A percentile compares a stretch with the other conserved stretches of the same genome.
phyloP scores from a whole-genome alignment of 2,329 filamentous ascomycete species.

The Paraconiothyrium sp. region DNA sequence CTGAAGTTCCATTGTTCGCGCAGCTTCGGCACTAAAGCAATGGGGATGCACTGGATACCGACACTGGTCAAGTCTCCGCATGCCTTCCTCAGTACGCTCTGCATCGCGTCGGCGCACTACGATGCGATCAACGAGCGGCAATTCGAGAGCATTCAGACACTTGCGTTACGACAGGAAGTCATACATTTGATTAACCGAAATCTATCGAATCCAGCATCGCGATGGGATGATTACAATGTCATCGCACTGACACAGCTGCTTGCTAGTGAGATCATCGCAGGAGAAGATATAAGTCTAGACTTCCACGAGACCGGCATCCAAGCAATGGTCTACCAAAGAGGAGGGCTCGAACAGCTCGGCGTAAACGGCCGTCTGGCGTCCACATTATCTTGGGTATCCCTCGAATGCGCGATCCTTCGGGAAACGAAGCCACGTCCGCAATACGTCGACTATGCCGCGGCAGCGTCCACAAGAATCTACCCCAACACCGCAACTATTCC shows the following conservation, averaged over 20 bases:
- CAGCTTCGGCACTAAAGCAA: slow-evolving; percentile 45
- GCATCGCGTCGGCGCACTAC: slow-evolving; percentile 44
- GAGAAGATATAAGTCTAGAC: slow-evolving; percentile 29
- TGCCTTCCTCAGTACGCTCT: slow-evolving; percentile 50
- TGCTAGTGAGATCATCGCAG: slow-evolving; percentile 43
- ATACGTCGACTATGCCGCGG: slow-evolving; percentile 40
- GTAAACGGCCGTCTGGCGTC: slow-evolving; percentile 43
- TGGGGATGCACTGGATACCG: slow-evolving; percentile 48
- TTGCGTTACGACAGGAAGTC: slow-evolving; percentile 45
- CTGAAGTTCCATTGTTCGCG: slow-evolving; percentile 48
- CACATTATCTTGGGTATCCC: slow-evolving; percentile 42
- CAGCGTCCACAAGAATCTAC: slow-evolving; percentile 27
- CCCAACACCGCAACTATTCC: slow-evolving; percentile 36
- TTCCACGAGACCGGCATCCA: slow-evolving; percentile 44
- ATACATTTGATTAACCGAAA: slow-evolving; percentile 43
- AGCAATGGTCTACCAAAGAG: slow-evolving; percentile 45
- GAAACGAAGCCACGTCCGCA: slow-evolving; percentile 36
- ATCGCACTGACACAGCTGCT: slow-evolving; percentile 50
- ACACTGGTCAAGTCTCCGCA: slow-evolving; percentile 44
- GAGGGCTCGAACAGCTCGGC: slow-evolving; percentile 43
- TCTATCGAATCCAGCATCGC: slow-evolving; percentile 31
- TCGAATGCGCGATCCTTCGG: slow-evolving; percentile 45
- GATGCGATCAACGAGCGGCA: slow-evolving; percentile 38
- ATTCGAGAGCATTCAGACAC: slow-evolving; percentile 42
- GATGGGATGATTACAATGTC: slow-evolving; percentile 46